Base-by-base conservation (phyloP, 148 eudicot genomes). In the Spergularia marina region DNA sequence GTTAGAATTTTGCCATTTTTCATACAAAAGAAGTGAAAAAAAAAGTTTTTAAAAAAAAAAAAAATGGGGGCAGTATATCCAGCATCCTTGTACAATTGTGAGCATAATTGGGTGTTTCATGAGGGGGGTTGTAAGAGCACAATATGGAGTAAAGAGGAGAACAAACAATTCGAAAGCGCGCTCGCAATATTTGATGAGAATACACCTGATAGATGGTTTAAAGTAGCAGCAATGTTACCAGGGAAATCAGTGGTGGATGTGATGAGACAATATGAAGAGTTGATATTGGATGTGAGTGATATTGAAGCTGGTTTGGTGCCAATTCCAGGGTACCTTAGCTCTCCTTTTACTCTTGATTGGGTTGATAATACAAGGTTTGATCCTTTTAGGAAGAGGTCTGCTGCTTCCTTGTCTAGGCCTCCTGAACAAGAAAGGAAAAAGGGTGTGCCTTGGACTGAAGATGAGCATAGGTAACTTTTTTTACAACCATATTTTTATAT, bases 371-470 rank as follows among this genome's bases (percentile, higher is more conserved):
- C 54, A 5, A 85, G 77, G 2, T 86, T 84, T 60, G 84, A 88
- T 63, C 82, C 68, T 13, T 76, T 82, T 25, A 70, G 77, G n/a
- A 85, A 82, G 68, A 79, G 71, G 65, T 83, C 86, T 61, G 76
- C 85, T 59, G 69, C 82, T 67, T 53, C 72, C 15, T 21, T 81
- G 61, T 47, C 78, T 62, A 81, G 94, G 74, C 69, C 84, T 71
- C 76, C 51, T 77, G 97, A 92, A 16, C 94, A 90, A 10, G 98
- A 95, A 65, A 88, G 96, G 74, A 91, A 87, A 64, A 95, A 95
- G 82, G 99, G 99, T 20, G 84, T 95, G 6, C 97, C 99, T 18
- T 95, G 99, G 99, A 95, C 99, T 53, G 92, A 92, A 76, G 97
- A 91, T 47, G 97, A 95, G 71, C 99, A 95, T 84, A 92, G 92